Conservation (phyloP, 129 eudicot species). For the sunflower (Helianthus annuus) region DNA sequence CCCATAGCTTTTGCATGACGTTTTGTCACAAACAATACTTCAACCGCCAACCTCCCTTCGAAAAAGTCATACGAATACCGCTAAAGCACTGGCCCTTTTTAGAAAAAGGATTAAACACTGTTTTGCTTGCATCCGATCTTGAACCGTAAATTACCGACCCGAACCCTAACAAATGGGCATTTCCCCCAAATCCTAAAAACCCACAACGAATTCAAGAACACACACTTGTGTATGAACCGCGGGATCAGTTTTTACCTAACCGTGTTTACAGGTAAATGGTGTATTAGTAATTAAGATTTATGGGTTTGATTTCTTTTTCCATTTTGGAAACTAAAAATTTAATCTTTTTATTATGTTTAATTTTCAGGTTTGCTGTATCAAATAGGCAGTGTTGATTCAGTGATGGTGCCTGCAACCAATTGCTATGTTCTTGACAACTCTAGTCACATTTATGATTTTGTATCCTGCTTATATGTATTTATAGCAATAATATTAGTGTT, state of each 20-base stretch:
- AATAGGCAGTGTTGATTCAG: conserved; percentile 47
- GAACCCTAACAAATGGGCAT: conserved; percentile 21
- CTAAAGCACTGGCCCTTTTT: too few species aligned
- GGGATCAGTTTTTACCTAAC: conserved; percentile 24
- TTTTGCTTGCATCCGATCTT: not conserved
- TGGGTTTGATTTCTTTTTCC: not conserved
- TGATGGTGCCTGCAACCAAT: conserved; percentile 64
- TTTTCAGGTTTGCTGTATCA: conserved; percentile 50
- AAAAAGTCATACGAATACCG: too few species aligned
- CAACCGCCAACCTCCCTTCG: too few species aligned
- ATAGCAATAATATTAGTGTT: not conserved
- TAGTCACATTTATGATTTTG: conserved; percentile 81
- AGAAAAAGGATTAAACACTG: too few species aligned
- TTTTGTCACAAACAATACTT: too few species aligned
- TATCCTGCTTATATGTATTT: conserved; percentile 55
- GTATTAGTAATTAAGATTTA: not conserved
- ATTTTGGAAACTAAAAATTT: not conserved
- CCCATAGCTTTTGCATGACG: too few species aligned
- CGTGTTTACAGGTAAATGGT: conserved; percentile 35
- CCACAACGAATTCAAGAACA: conserved; percentile 1
- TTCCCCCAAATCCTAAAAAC: conserved; percentile 24
- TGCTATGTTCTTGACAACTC: conserved; percentile 85
- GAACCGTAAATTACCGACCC: conserved; percentile 2
- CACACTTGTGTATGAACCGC: conserved; percentile 23
- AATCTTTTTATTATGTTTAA: conserved; percentile 1